Conservation (phyloP, 108 stramenopile genomes). For the Skeletonema menzelii region DNA sequence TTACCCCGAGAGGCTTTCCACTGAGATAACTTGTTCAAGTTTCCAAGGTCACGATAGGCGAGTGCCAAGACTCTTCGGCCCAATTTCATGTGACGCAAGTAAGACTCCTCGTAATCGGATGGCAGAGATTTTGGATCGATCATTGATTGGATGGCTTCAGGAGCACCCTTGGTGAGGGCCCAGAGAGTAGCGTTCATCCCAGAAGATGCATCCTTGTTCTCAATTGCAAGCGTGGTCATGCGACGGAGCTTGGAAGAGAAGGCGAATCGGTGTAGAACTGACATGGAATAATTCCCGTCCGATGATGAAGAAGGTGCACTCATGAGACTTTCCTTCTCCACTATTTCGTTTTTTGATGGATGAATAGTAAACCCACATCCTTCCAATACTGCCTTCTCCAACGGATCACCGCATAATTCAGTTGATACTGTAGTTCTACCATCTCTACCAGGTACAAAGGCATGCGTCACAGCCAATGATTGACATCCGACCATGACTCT, state of each 20-base stretch:
- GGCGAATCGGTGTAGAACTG: constrained; percentile 72
- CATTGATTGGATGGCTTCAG: constrained; percentile 82
- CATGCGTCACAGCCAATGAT: constrained; percentile 60
- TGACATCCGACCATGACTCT: constrained; percentile 94
- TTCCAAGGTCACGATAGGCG: constrained; percentile 59
- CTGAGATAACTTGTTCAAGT: constrained; percentile 25
- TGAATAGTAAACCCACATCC: constrained; percentile 76
- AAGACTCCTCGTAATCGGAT: constrained; percentile 71
- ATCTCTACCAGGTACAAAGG: constrained; percentile 23
- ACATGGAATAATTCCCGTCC: background rate
- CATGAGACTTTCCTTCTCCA: constrained; percentile 11
- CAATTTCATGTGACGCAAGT: constrained; percentile 73
- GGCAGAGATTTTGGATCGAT: constrained; percentile 69
- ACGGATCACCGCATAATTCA: constrained; percentile 84
- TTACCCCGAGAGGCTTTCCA: constrained; percentile 46
- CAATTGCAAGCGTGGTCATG: constrained; percentile 77
- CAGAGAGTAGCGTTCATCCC: constrained; percentile 31
- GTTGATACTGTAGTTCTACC: constrained; percentile 25
- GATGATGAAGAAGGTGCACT: background rate
- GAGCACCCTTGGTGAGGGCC: constrained; percentile 92
- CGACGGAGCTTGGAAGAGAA: constrained; percentile 89
- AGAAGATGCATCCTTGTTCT: constrained; percentile 22
- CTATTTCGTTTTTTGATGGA: constrained; percentile 40
- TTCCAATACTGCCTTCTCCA: constrained; percentile 91
- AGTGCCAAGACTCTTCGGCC: constrained; percentile 91